Evolutionary conservation across 1,139 yeast species (phyloP).

Genomic region (Geotrichum cucujoidarum): DNA sequence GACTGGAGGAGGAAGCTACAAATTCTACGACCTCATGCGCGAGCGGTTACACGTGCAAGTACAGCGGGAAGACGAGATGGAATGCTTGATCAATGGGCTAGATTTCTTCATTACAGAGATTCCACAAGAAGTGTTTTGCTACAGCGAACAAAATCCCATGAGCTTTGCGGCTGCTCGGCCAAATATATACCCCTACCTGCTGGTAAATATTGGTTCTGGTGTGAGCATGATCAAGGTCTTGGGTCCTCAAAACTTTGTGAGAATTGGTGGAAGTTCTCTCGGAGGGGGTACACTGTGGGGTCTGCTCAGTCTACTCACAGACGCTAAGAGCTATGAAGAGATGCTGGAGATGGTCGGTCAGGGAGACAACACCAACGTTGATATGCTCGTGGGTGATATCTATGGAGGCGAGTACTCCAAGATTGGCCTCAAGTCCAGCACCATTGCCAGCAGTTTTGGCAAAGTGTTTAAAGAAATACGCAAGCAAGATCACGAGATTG

Average conservation of each 20-base stretch:
- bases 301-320: constrained; percentile 73
- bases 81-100: constrained; percentile 81
- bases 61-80: constrained; percentile 82
- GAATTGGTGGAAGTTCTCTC: constrained; percentile 93
- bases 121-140: constrained; percentile 84
- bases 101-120: constrained; percentile 88
- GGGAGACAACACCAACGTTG: constrained; percentile 90
- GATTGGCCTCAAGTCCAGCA: constrained; percentile 82
- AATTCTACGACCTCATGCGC: constrained; percentile 64
- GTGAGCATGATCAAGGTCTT: constrained; percentile 91
- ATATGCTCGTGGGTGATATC: constrained; percentile 92
- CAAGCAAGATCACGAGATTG: constrained; percentile 11
- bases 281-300: constrained; percentile 99
- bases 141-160: constrained; percentile 48
- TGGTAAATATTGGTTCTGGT: constrained; percentile 97
- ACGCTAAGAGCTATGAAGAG: constrained; percentile 85
- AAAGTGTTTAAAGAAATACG: constrained; percentile 78
- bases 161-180: constrained; percentile 40
- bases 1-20: constrained; percentile 98
- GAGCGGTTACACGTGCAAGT: constrained; percentile 48
- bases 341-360: constrained; percentile 87
- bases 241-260: constrained; percentile 70
- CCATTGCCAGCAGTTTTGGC: constrained; percentile 93
- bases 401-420: constrained; percentile 86
- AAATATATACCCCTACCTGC: constrained; percentile 42